Conservation (phyloP, 192 early-diverging fungal genomes). For the Linnemannia exigua region DNA sequence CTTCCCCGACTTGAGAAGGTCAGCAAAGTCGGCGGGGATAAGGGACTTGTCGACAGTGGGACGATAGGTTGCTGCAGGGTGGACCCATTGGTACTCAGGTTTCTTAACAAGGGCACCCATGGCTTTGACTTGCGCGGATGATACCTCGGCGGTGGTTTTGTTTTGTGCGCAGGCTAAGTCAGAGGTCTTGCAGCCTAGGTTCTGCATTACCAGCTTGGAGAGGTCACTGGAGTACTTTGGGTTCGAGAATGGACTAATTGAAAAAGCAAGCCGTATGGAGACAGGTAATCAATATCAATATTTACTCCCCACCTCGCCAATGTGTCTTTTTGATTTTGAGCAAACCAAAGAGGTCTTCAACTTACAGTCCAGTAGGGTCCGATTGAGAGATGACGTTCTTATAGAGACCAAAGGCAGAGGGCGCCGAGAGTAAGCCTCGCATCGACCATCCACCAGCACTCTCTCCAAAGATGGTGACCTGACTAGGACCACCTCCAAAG, state of each 20-base stretch:
- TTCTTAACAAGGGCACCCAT: background rate
- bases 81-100: background rate
- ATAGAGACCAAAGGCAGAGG: constrained; percentile 31
- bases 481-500: constrained; percentile 72
- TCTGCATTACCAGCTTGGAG: background rate
- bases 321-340: no score
- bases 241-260: constrained; percentile 27
- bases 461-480: constrained; percentile 72
- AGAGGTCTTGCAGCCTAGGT: constrained; percentile 1
- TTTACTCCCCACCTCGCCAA: no score
- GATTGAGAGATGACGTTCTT: constrained; percentile 29
- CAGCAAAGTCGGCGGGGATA: constrained; percentile 14
- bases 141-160: constrained; percentile 14
- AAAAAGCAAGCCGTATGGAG: background rate
- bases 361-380: constrained; percentile 20
- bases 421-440: constrained; percentile 30
- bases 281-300: no score
- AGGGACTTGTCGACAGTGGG: constrained; percentile 11
- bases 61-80: background rate
- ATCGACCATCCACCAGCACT: constrained; percentile 30
- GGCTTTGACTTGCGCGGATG: constrained; percentile 5
- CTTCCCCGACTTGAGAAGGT: constrained; percentile 6
- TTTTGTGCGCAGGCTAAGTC: constrained; percentile 32
- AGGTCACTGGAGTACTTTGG: background rate
- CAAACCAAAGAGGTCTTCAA: background rate